Base-by-base conservation (phyloP, 1,284 basidiomycete genomes). In the Rhodotorula glutinis region DNA sequence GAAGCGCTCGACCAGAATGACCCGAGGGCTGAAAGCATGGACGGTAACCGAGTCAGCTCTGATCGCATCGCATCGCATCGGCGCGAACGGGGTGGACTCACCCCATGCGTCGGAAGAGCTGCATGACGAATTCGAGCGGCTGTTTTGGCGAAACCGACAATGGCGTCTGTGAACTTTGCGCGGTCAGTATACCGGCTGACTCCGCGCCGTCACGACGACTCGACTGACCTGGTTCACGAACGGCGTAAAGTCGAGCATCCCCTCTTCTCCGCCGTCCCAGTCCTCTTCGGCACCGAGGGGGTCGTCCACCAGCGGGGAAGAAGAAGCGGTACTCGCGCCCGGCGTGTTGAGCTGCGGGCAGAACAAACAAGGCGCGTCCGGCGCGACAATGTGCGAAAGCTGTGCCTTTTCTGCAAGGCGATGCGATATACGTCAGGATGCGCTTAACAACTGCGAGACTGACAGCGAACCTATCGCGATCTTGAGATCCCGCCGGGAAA, bases 101-200 rank as follows among this genome's bases (percentile, higher is more conserved):
- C 93, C 95, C 94, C 88, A 97, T 90, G 57, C 91, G 85, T 75
- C 93, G 90, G 82, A 97, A 97, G 38, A 97, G 80, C 77, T 96
- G 91, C 88, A 97, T 92, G 17, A 95, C 92, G 63, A 97, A 94
- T 79, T 98, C 95, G 51, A 98, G 82, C 2, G 93, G 92, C 69
- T 97, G 85, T 73, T 90, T 89, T 1, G 92, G 89, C n/a, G 91
- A 89, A 3, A 97, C 94, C 0, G 89, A 91, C 67, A 98, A 83
- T 2, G 94, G 92, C 0, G 91, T 95, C 89, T 96, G 75, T 53
- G 23, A 23, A n/a, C 13, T 21, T 16, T 27, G 17, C 8, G 14
- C 49, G 14, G 27, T 16, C 49, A 13, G n/a, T 27, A 13, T n/a
- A 14, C 11, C 1, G 5, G 27, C n/a, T 13, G 11, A 27, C 4